Evolutionary conservation across 306 rosid species (phyloP).

Genomic region (Notholithocarpus densiflorus): DNA sequence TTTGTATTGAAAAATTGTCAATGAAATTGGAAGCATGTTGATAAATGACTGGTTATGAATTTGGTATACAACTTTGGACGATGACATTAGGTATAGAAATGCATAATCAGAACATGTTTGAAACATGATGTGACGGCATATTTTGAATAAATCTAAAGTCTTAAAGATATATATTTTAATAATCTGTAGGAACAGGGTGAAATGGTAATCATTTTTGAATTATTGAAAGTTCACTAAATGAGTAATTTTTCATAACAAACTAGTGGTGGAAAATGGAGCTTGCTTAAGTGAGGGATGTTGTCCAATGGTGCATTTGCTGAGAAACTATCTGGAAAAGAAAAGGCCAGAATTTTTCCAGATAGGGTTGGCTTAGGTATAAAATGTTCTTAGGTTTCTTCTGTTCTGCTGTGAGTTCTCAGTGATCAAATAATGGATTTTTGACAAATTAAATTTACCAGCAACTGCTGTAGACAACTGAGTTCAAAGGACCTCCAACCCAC

Average conservation of each 20-base stretch:
- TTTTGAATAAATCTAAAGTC: not conserved
- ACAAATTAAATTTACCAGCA: not conserved
- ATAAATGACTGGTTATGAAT: not conserved
- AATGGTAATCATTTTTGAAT: not conserved
- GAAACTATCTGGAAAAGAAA: not conserved
- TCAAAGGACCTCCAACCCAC: too few species aligned
- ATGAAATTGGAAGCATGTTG: not conserved
- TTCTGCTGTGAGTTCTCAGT: not conserved
- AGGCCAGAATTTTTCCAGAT: not conserved
- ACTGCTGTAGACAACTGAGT: not conserved
- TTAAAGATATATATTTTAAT: not conserved
- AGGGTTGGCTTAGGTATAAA: not conserved
- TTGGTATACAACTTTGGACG: not conserved
- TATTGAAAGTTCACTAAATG: not conserved
- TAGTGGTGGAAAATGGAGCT: not conserved
- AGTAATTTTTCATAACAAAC: not conserved
- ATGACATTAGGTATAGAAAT: not conserved
- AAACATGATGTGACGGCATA: not conserved
- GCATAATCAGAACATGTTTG: slow-evolving; percentile 1
- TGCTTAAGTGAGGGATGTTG: not conserved
- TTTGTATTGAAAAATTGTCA: not conserved
- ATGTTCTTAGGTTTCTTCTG: not conserved
- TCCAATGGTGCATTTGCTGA: not conserved
- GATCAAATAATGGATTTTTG: not conserved
- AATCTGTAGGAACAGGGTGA: not conserved